Evolutionary conservation across 352 stramenopile genomes (phyloP), one percentile per base, ranked within the genome.

Genomic region (Phytopythium kandeliae): DNA sequence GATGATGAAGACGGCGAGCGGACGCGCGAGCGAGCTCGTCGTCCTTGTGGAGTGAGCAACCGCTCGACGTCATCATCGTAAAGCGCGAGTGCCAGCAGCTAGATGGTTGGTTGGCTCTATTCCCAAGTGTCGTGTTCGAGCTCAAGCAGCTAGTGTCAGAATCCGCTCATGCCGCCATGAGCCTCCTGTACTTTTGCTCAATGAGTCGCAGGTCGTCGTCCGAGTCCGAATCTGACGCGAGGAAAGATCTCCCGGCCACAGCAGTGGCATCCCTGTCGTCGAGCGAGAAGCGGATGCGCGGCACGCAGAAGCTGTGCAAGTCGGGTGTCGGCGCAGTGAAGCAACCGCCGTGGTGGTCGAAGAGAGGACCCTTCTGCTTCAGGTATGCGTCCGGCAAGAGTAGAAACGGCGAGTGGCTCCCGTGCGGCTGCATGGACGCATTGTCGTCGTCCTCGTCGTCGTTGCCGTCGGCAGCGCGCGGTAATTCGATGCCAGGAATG

Each of bases 291-390:
- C 86, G 86, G 54, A 91, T 91, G 30, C 74, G 78, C 41, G 80
- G 80, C n/a, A 91, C 78, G 33, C 72, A 89, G 22, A 91, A 84
- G 55, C 72, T 86, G 48, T 86, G 72, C 26, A 87, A 62, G 59
- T 85, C 74, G 13, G 67, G 43, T 38, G 74, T 54, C 26, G 69
- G 63, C 0, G 63, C 56, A 8, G 74, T 85, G 67, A 69, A 85
- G 51, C 69, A 80, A 15, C 74, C 69, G 24, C 61, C 57, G 48
- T 78, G 68, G 49, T 77, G 62, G 37, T 82, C 69, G 12, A 85
- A 59, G 37, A 85, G 62, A 36, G 61, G 50, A 8, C 71, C 71
- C 48, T 69, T 58, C 37, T 80, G 71, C 24, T 58, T 60, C 52
- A 85, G 59, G 31, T 82, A 82, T 15, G 54, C 55, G 16, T 85